These are phyloP conservation scores for Vitis amurensis DNA, from an alignment of 164 flowering plant species.

Conservation along the genomic window DNA sequence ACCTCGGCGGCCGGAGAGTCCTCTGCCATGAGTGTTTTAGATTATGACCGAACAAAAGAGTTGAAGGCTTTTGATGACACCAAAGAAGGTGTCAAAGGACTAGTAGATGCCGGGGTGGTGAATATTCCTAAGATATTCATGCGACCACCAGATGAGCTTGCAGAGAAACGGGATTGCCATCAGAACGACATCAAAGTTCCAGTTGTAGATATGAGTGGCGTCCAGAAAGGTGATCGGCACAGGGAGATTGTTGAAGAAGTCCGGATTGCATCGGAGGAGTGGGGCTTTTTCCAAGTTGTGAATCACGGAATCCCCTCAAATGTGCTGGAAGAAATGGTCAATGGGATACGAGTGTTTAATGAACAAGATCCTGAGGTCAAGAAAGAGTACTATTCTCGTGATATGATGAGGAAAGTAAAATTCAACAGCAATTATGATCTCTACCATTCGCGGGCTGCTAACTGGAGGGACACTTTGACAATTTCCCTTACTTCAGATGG, in stretches of 20 bases:
- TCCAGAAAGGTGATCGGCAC: background rate
- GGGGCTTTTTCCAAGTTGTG: slow-evolving; percentile 19
- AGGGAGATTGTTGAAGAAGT: slow-evolving; percentile 7
- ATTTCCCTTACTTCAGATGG: slow-evolving; percentile 4
- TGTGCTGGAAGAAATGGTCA: slow-evolving; percentile 12
- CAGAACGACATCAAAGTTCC: background rate
- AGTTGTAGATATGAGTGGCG: slow-evolving; percentile 1
- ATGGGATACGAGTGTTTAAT: slow-evolving; percentile 10
- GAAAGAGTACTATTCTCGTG: slow-evolving; percentile 12
- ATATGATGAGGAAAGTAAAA: background rate
- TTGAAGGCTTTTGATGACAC: slow-evolving; percentile 9
- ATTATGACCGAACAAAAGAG: background rate
- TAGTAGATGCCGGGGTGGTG: background rate
- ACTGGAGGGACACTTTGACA: slow-evolving; percentile 14
- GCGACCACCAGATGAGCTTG: slow-evolving; percentile 4
- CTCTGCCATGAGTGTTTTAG: background rate
- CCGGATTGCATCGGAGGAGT: slow-evolving; percentile 9
- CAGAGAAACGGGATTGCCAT: background rate
- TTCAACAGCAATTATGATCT: slow-evolving; percentile 16
- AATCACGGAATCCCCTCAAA: slow-evolving; percentile 7
- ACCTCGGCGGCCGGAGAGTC: too few species aligned
- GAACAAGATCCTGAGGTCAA: slow-evolving; percentile 11
- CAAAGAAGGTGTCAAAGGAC: slow-evolving; percentile 11
- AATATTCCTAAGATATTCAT: slow-evolving; percentile 9
- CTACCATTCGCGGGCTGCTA: slow-evolving; percentile 6